Percentiles rank a stretch among this genome's conserved stretches.
phyloP scores from a whole-genome alignment of 2,329 filamentous ascomycete species.

The Beauveria bassiana region DNA sequence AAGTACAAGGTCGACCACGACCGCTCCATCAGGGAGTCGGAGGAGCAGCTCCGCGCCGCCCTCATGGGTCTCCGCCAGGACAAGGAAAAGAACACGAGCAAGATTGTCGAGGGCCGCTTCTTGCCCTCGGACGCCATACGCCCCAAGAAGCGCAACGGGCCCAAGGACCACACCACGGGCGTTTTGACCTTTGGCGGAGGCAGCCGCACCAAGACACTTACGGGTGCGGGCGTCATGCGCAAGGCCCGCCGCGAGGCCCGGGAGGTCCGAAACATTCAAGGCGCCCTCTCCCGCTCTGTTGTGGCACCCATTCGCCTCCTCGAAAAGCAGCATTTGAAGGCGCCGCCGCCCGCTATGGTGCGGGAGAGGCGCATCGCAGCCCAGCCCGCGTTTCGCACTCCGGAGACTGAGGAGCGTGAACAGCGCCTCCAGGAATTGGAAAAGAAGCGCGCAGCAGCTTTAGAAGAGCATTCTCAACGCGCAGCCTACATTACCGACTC shows the following conservation, averaged over 20 bases:
- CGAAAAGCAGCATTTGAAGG: slow-evolving; percentile 27
- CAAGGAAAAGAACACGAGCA: slow-evolving; percentile 48
- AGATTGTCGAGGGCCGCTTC: slow-evolving; percentile 43
- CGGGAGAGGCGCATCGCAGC: slow-evolving; percentile 41
- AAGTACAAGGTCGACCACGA: slow-evolving; percentile 56
- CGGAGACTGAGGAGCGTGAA: slow-evolving; percentile 15
- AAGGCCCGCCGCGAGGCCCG: slow-evolving; percentile 49
- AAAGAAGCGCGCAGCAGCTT: slow-evolving; percentile 16
- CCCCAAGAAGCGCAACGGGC: slow-evolving; percentile 25
- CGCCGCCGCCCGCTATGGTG: slow-evolving; percentile 47
- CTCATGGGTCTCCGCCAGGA: slow-evolving; percentile 50
- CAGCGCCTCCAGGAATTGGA: slow-evolving; percentile 18
- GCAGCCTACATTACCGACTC: slow-evolving; percentile 35
- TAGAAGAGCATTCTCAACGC: slow-evolving; percentile 26
- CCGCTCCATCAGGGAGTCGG: slow-evolving; percentile 50
- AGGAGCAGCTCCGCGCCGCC: slow-evolving; percentile 48
- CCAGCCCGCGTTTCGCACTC: slow-evolving; percentile 26
- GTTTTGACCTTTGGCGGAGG: slow-evolving; percentile 38
- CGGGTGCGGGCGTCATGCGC: slow-evolving; percentile 45
- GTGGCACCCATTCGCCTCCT: slow-evolving; percentile 22
- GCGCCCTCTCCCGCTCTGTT: slow-evolving; percentile 32
- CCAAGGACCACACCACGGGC: slow-evolving; percentile 22
- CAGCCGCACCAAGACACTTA: slow-evolving; percentile 43
- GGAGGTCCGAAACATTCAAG: slow-evolving; percentile 42
- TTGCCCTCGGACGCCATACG: slow-evolving; percentile 31